These are phyloP conservation scores for Pleurotus citrinopileatus DNA, from an alignment of 768 basidiomycete species.

Conservation along the genomic window DNA sequence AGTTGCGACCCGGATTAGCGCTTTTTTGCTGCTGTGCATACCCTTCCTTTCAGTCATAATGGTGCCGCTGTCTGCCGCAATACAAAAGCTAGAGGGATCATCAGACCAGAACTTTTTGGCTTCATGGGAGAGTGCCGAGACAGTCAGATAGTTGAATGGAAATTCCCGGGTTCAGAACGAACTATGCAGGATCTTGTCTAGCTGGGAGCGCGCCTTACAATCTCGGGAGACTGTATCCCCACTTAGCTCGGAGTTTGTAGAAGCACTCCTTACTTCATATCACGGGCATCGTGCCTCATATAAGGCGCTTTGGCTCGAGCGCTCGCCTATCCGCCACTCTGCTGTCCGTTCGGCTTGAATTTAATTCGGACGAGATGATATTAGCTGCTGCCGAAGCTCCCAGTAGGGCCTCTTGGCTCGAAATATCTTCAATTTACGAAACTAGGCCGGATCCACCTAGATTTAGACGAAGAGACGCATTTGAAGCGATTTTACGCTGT, in stretches of 20 bases:
- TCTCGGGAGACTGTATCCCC: not conserved
- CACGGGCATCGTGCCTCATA: not conserved
- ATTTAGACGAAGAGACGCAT: too few relatives aligned
- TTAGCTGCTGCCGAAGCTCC: not conserved
- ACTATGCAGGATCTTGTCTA: not conserved
- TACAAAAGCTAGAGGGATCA: not conserved
- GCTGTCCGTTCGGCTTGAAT: not conserved
- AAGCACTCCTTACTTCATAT: not conserved
- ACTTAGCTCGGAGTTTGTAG: not conserved
- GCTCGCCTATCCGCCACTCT: not conserved
- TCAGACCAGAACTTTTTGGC: not conserved
- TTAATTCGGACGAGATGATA: not conserved
- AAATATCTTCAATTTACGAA: too few relatives aligned
- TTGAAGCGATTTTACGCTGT: too few relatives aligned
- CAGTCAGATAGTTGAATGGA: not conserved
- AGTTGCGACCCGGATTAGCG: not conserved
- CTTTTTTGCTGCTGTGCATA: not conserved
- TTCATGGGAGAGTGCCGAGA: not conserved
- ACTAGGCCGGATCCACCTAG: too few relatives aligned
- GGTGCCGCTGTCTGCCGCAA: not conserved
- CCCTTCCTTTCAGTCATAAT: not conserved
- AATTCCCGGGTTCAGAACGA: not conserved
- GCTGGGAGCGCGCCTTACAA: not conserved
- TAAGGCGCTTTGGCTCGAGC: not conserved
- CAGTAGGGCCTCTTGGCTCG: too few relatives aligned